These are phyloP conservation scores for Dactylorhiza incarnata DNA, from an alignment of 106 monocot genomes.

Conservation along the genomic window DNA sequence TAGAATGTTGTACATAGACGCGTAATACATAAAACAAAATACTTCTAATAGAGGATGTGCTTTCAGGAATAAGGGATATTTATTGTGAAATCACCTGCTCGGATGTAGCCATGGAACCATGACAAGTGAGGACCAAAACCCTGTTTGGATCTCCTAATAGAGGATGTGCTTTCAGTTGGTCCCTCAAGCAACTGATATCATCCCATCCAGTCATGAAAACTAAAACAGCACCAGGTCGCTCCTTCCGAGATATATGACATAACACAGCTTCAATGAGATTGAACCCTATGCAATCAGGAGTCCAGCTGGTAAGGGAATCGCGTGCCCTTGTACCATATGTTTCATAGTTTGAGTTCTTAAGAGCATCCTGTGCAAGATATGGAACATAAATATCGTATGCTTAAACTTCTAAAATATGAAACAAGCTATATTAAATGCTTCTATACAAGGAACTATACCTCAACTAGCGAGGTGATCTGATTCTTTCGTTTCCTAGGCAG, in stretches of 20 bases:
- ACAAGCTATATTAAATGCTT: background rate
- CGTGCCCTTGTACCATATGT: conserved; percentile 68
- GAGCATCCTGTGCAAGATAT: conserved; percentile 57
- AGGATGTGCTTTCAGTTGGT: conserved; percentile 95
- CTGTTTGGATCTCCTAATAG: conserved; percentile 96
- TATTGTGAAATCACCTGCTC: conserved; percentile 61
- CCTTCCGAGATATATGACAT: conserved; percentile 95
- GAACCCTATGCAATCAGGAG: conserved; percentile 97
- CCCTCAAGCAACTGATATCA: conserved; percentile 94
- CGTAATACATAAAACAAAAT: too few relatives aligned
- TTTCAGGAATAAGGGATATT: too few relatives aligned
- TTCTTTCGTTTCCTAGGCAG: conserved; percentile 86
- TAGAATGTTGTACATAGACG: too few relatives aligned
- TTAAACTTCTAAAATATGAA: background rate
- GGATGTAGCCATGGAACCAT: conserved; percentile 99
- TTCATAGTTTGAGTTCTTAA: conserved; percentile 77
- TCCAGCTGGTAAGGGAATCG: conserved; percentile 88
- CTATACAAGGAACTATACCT: conserved; percentile 37
- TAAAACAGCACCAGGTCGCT: conserved; percentile 79
- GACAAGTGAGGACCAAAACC: conserved; percentile 82
- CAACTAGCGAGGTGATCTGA: conserved; percentile 83
- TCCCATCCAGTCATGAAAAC: conserved; percentile 99
- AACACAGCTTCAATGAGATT: conserved; percentile 97
- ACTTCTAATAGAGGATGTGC: too few relatives aligned
- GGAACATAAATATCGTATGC: background rate